Base-by-base conservation (phyloP, 495 filamentous ascomycete species). In the Lepidopterella palustris region DNA sequence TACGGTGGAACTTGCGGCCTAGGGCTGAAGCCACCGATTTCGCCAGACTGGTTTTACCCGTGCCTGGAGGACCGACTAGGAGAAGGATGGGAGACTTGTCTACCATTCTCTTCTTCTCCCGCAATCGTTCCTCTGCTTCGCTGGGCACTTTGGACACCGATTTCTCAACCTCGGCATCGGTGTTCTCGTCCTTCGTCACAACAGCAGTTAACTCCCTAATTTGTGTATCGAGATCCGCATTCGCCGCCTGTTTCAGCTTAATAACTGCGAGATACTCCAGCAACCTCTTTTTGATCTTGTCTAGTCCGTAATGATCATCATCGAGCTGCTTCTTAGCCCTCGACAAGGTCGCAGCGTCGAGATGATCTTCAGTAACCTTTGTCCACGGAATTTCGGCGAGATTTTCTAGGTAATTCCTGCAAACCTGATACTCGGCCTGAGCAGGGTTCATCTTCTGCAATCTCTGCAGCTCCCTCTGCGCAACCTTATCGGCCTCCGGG, bases 41-140 rank as follows among this genome's bases (percentile, higher is more conserved):
- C n/a, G 95, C 95, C 49, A 99, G 78, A 62, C 87, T 92, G 5
- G 95, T 99, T 78, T 99, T 99, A 45, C 95, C 95, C 24, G 92
- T 92, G 13, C 95, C 95, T 2, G 95, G 95, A 29, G 95, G 95
- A 0, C 95, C 95, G 50, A 95, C 89, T 29, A 99, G 83, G 15
- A 99, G 81, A 29, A 99, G 77, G 59, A 97, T 99, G 0, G 95
- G 95, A 9, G 93, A 96, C 75, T 93, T 97, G 75, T 98, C 93
- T 21, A 89, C 83, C 80, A 89, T 87, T 45, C 73, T 69, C 75
- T 85, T 88, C 58, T 82, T 84, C 69, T 84, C 82, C 29, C 95
- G 72, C 20, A 87, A 74, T 53, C 87, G 80, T 3, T 92, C 70
- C 64, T 87, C 70, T 27, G 68, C 68, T 42, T 69, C 64, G 8